phyloP scores from a whole-genome alignment of 306 rosid genomes.

The Quercus cerris region DNA sequence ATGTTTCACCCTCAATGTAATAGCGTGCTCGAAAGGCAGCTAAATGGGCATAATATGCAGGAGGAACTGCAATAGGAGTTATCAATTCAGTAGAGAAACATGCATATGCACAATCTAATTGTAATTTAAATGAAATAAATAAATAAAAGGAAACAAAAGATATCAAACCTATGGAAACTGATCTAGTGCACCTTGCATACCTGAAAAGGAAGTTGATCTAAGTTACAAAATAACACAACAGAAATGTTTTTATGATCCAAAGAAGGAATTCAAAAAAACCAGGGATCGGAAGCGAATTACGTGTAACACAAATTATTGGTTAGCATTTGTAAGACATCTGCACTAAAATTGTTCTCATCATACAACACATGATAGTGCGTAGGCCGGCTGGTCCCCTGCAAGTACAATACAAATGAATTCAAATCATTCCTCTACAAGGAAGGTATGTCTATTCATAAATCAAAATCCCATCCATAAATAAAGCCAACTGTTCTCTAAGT shows the following conservation, averaged over 20 bases:
- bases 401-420: background rate
- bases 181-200: constrained; percentile 44
- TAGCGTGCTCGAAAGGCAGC: constrained; percentile 38
- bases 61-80: constrained; percentile 36
- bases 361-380: constrained; percentile 50
- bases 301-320: constrained; percentile 53
- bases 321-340: constrained; percentile 35
- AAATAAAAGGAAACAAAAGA: background rate
- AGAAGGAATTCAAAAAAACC: background rate
- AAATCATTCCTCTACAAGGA: background rate
- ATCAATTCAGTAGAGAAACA: background rate
- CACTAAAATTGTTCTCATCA: constrained; percentile 43
- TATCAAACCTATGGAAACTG: constrained; percentile 44
- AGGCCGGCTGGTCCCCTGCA: constrained; percentile 53
- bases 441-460: background rate
- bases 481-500: background rate
- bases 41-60: constrained; percentile 43
- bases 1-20: constrained; percentile 27
- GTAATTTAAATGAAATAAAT: background rate
- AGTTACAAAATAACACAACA: background rate
- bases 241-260: background rate
- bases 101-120: background rate
- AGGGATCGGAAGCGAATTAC: constrained; percentile 1
- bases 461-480: background rate
- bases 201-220: constrained; percentile 26